Evolutionary conservation across 2,329 filamentous ascomycete species (phyloP).

Genomic region (Eutypa lata): DNA sequence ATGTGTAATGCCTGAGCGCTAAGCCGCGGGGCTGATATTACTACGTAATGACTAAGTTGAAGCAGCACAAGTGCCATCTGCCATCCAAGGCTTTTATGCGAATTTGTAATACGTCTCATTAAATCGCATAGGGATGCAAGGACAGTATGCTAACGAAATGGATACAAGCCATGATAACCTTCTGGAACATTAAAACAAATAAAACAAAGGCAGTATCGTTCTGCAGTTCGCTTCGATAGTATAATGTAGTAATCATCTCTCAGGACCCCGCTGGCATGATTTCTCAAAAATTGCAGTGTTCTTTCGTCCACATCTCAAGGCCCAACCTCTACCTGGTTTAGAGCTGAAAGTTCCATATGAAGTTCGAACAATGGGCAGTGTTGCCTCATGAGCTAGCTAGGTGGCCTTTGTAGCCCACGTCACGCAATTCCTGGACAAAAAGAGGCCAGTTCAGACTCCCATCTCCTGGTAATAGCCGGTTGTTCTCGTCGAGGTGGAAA

Average conservation of each 20-base stretch:
- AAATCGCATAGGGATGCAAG: too few relatives aligned
- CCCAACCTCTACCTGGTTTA: constrained; percentile 11
- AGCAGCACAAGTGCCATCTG: too few relatives aligned
- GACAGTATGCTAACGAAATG: too few relatives aligned
- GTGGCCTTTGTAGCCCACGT: constrained; percentile 13
- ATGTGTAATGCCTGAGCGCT: too few relatives aligned
- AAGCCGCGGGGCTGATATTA: too few relatives aligned
- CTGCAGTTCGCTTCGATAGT: constrained; percentile 10
- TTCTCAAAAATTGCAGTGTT: constrained; percentile 15
- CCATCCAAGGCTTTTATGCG: too few relatives aligned
- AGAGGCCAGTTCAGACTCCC: constrained; percentile 13
- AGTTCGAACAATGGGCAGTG: constrained; percentile 15
- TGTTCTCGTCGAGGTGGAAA: constrained; percentile 17
- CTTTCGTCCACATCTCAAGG: constrained; percentile 12
- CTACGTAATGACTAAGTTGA: too few relatives aligned
- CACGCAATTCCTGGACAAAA: constrained; percentile 11
- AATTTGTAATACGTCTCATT: too few relatives aligned
- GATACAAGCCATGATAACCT: too few relatives aligned
- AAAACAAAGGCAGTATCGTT: constrained; percentile 13
- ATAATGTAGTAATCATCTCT: constrained; percentile 13
- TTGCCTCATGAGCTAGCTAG: constrained; percentile 12
- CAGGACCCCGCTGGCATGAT: constrained; percentile 15
- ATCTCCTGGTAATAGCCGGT: constrained; percentile 13
- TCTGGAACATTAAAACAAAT: neutral
- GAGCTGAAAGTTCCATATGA: constrained; percentile 8